phyloP scores from a whole-genome alignment of 1,284 basidiomycete genomes.

The Pterula multifida region DNA sequence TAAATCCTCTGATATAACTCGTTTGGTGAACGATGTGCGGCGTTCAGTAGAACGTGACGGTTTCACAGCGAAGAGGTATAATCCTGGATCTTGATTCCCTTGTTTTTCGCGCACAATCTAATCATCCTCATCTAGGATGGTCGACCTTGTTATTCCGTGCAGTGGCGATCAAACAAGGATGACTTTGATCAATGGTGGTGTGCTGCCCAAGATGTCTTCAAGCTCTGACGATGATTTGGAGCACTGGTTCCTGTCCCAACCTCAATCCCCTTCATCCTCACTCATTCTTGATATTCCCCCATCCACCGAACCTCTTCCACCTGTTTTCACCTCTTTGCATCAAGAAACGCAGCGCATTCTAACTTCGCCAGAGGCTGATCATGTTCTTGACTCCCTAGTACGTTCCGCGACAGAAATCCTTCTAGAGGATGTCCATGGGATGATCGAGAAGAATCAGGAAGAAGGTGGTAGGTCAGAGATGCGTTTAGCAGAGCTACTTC shows the following conservation, averaged over 20 bases:
- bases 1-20: conserved; percentile 52
- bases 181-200: not conserved
- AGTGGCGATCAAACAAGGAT: not conserved
- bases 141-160: not conserved
- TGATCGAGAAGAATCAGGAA: not conserved
- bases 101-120: not conserved
- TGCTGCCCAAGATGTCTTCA: not conserved
- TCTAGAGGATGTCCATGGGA: not conserved
- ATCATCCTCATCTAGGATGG: not conserved
- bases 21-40: conserved; percentile 59
- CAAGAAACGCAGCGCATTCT: not conserved
- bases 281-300: not conserved
- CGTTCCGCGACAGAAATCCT: not conserved
- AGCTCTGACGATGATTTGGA: not conserved
- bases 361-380: not conserved
- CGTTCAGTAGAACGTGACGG: conserved; percentile 57
- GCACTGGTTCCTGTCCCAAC: conserved; percentile 1
- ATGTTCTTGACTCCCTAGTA: not conserved
- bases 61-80: not conserved
- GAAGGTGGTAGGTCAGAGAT: not conserved
- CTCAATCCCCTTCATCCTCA: not conserved
- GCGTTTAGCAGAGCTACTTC: conserved; percentile 1
- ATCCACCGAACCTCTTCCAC: not conserved
- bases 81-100: not conserved
- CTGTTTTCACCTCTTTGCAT: not conserved